Evolutionary conservation across 495 filamentous ascomycete genomes (phyloP).

Genomic region (Annulohypoxylon nitens): DNA sequence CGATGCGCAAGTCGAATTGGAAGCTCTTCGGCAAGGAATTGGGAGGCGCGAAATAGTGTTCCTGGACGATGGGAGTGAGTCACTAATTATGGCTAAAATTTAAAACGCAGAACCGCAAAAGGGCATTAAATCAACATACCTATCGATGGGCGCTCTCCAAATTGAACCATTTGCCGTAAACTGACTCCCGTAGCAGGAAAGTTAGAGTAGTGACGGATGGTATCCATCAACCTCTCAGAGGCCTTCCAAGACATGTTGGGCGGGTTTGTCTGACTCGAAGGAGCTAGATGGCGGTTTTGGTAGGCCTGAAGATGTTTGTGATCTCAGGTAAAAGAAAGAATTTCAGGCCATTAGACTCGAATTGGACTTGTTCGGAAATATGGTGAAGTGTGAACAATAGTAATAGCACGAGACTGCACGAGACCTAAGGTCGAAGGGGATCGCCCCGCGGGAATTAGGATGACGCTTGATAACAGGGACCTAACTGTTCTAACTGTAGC

Average conservation of each 20-base stretch:
- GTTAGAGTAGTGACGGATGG: conserved; percentile 97
- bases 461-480: conserved; percentile 46
- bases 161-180: conserved; percentile 98
- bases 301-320: conserved; percentile 27
- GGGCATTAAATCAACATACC: conserved; percentile 65
- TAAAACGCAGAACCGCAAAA: conserved; percentile 25
- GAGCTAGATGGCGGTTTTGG: conserved; percentile 6
- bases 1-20: conserved; percentile 96
- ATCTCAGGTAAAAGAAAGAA: conserved; percentile 34
- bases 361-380: conserved; percentile 23
- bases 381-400: conserved; percentile 45
- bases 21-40: conserved; percentile 98
- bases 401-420: conserved; percentile 44
- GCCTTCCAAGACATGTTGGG: conserved; percentile 87
- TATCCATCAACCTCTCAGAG: conserved; percentile 92
- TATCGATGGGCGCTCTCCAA: conserved; percentile 89
- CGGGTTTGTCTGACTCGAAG: conserved; percentile 40
- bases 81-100: conserved; percentile 44
- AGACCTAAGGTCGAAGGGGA: conserved; percentile 11
- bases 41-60: conserved; percentile 95
- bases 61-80: conserved; percentile 65
- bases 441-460: conserved; percentile 45
- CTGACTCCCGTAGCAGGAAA: conserved; percentile 98
- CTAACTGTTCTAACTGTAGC: conserved; percentile 34
- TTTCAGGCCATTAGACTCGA: conserved; percentile 42